Conservation (phyloP, 31 red algal genomes). For the Asparagopsis taxiformis region DNA sequence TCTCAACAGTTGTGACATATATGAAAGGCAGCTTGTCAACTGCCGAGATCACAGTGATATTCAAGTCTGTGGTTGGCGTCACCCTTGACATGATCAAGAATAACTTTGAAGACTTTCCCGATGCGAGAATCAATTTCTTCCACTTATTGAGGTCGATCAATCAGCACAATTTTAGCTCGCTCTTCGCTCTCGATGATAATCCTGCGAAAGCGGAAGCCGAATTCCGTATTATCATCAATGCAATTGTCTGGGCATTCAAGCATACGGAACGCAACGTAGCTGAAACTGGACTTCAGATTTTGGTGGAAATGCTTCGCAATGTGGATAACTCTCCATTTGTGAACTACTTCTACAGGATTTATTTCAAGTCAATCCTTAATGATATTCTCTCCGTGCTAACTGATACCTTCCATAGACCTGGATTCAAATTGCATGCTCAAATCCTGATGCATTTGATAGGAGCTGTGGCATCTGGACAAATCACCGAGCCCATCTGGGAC, state of each 20-base stretch:
- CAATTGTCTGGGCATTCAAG: constrained; percentile 98
- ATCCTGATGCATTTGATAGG: constrained; percentile 90
- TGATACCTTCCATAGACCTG: constrained; percentile 94
- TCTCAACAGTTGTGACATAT: constrained; percentile 73
- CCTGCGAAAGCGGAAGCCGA: constrained; percentile 85
- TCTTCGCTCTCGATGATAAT: constrained; percentile 88
- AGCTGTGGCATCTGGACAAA: constrained; percentile 62
- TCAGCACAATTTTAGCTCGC: constrained; percentile 77
- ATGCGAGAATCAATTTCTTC: constrained; percentile 93
- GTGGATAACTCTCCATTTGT: constrained; percentile 76
- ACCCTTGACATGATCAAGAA: constrained; percentile 99
- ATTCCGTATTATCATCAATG: constrained; percentile 95
- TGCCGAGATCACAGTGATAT: constrained; percentile 68
- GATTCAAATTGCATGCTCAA: constrained; percentile 89
- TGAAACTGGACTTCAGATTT: constrained; percentile 93
- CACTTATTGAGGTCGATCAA: constrained; percentile 87
- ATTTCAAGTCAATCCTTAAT: constrained; percentile 88
- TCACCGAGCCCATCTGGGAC: constrained; percentile 92
- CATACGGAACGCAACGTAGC: constrained; percentile 99
- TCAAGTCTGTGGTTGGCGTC: constrained; percentile 78
- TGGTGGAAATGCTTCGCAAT: constrained; percentile 88
- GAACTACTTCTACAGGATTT: constrained; percentile 91
- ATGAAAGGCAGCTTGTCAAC: constrained; percentile 71
- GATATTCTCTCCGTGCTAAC: constrained; percentile 96
- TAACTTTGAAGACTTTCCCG: constrained; percentile 99